These are phyloP conservation scores for Colletotrichum ledebouriae DNA, from an alignment of 2,329 filamentous ascomycete species.

Conservation along the genomic window DNA sequence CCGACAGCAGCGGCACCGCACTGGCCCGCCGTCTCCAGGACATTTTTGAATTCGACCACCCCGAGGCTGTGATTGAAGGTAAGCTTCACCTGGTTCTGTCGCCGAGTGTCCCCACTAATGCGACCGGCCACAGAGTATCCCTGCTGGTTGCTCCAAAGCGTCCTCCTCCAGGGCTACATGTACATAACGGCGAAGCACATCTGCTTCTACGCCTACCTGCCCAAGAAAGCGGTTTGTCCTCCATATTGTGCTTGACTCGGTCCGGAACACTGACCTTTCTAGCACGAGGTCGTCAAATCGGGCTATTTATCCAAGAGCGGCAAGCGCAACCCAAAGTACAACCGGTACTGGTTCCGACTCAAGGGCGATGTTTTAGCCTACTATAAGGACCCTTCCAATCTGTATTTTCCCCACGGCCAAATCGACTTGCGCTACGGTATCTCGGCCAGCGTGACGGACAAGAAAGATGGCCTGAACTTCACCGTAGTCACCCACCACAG, in stretches of 20 bases:
- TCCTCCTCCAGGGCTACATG: slow-evolving; percentile 93
- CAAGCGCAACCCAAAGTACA: slow-evolving; percentile 87
- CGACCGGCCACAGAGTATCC: slow-evolving; percentile 77
- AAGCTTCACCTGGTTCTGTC: slow-evolving; percentile 40
- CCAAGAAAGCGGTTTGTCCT: slow-evolving; percentile 82
- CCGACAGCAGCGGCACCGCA: slow-evolving; percentile 63
- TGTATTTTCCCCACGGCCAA: slow-evolving; percentile 92
- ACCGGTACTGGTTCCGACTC: slow-evolving; percentile 91
- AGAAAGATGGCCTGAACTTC: slow-evolving; percentile 83
- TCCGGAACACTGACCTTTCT: slow-evolving; percentile 16
- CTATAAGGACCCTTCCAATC: slow-evolving; percentile 83
- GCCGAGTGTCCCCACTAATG: slow-evolving; percentile 24
- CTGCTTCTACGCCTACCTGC: slow-evolving; percentile 97
- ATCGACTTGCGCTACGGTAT: slow-evolving; percentile 94
- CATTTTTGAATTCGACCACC: slow-evolving; percentile 85
- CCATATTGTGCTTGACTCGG: slow-evolving; percentile 24
- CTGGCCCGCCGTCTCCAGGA: slow-evolving; percentile 81
- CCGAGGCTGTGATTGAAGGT: slow-evolving; percentile 88
- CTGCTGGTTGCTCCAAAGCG: slow-evolving; percentile 92
- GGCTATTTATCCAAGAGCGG: slow-evolving; percentile 91
- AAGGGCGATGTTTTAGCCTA: slow-evolving; percentile 95
- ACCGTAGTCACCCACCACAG: slow-evolving; percentile 85
- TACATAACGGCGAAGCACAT: slow-evolving; percentile 95
- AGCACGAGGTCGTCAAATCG: slow-evolving; percentile 84
- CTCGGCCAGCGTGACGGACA: slow-evolving; percentile 83